These are phyloP conservation scores for Phytopythium kandeliae DNA, from an alignment of 352 stramenopile genomes.

Conservation along the genomic window DNA sequence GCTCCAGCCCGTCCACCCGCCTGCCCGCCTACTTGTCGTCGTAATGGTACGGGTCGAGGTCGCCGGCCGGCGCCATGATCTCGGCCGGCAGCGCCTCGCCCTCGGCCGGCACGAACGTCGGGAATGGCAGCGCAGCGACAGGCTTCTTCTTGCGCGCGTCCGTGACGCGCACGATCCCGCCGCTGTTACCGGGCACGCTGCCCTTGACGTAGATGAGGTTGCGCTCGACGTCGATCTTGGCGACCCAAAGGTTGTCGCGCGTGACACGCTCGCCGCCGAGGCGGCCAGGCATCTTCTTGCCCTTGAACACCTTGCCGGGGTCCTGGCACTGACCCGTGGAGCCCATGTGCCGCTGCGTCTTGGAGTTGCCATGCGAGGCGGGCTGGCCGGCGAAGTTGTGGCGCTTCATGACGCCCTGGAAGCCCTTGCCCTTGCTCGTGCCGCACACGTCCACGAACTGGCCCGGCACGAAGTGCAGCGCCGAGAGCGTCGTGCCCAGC, in stretches of 20 bases:
- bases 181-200: slow-evolving; percentile 88
- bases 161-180: slow-evolving; percentile 80
- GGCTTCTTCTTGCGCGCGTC: slow-evolving; percentile 85
- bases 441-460: slow-evolving; percentile 98
- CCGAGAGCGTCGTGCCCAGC: slow-evolving; percentile 91
- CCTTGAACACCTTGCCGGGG: slow-evolving; percentile 98
- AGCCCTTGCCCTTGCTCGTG: slow-evolving; percentile 89
- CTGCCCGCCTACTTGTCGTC: slow-evolving; percentile 58
- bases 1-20: too few relatives aligned
- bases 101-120: slow-evolving; percentile 59
- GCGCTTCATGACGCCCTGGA: slow-evolving; percentile 97
- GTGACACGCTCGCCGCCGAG: slow-evolving; percentile 95
- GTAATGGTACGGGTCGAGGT: slow-evolving; percentile 83
- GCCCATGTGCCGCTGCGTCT: slow-evolving; percentile 95
- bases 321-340: slow-evolving; percentile 98
- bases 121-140: slow-evolving; percentile 59
- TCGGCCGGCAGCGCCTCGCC: slow-evolving; percentile 49
- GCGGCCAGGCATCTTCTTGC: slow-evolving; percentile 99
- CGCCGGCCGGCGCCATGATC: slow-evolving; percentile 69
- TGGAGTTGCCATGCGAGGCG: slow-evolving; percentile 97
- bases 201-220: slow-evolving; percentile 95
- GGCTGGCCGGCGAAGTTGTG: slow-evolving; percentile 96
- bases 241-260: slow-evolving; percentile 94
- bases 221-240: slow-evolving; percentile 89
- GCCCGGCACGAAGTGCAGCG: slow-evolving; percentile 96